Evolutionary conservation across 345 rosid genomes (phyloP).

Genomic region (Mallotus nudiflorus): DNA sequence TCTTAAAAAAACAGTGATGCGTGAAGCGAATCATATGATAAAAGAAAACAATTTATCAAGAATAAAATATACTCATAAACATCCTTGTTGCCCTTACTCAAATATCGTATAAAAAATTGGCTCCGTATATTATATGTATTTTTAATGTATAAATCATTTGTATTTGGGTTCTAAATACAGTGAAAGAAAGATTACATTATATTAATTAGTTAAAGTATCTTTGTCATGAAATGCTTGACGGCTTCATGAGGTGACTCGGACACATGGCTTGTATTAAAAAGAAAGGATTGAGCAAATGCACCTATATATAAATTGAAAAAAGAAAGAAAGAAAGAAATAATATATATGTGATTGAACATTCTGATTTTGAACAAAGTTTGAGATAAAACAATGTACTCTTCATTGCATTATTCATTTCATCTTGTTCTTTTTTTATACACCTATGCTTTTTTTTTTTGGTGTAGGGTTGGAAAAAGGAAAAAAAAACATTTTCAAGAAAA

Average conservation of each 20-base stretch:
- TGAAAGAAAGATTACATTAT: background rate
- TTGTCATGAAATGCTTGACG: conserved; percentile 3
- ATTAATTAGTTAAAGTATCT: background rate
- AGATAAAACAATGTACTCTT: background rate
- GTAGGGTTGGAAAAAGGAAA: too few species aligned
- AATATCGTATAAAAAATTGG: background rate
- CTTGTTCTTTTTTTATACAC: background rate
- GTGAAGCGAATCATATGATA: too few species aligned
- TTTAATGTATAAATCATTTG: background rate
- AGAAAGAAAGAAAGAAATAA: too few species aligned
- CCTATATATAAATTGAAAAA: background rate
- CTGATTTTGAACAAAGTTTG: background rate
- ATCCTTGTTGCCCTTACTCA: too few species aligned
- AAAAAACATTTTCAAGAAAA: too few species aligned
- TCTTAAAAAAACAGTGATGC: too few species aligned
- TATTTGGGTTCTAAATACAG: background rate
- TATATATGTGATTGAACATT: background rate
- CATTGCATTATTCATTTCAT: background rate
- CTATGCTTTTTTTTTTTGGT: background rate
- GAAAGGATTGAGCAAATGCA: background rate
- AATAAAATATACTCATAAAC: background rate
- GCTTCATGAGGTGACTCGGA: conserved; percentile 18
- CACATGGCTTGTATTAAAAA: conserved; percentile 21
- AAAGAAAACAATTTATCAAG: too few species aligned
- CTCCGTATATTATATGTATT: too few species aligned